Evolutionary conservation across 345 rosid species (phyloP).

Genomic region (Chamaenerion angustifolium): DNA sequence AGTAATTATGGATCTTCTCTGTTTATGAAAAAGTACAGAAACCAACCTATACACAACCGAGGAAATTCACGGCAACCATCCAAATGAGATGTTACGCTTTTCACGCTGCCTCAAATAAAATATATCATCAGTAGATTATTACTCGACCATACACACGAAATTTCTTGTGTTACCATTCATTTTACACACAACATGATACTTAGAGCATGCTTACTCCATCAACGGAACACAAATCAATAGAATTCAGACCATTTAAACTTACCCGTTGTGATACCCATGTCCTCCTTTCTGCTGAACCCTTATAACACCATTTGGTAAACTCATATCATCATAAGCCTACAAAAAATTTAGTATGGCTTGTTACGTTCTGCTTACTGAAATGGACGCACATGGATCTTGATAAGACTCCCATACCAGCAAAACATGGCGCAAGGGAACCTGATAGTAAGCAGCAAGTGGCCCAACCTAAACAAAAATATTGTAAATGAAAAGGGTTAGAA

Average conservation of each 20-base stretch:
- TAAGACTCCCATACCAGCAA: slow-evolving; percentile 38
- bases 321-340: slow-evolving; percentile 81
- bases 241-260: slow-evolving; percentile 5
- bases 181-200: too few species aligned
- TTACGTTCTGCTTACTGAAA: not conserved
- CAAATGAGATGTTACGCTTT: slow-evolving; percentile 63
- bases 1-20: not conserved
- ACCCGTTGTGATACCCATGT: slow-evolving; percentile 89
- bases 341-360: not conserved
- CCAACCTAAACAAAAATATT: slow-evolving; percentile 45
- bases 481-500: slow-evolving; percentile 6
- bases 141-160: too few species aligned
- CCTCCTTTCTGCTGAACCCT: slow-evolving; percentile 84
- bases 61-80: slow-evolving; percentile 66
- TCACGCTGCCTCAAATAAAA: slow-evolving; percentile 42
- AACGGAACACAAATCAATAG: too few species aligned
- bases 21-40: not conserved
- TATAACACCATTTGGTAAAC: slow-evolving; percentile 78
- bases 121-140: not conserved
- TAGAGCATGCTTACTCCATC: too few species aligned
- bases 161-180: too few species aligned
- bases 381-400: not conserved
- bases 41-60: slow-evolving; percentile 59
- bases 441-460: slow-evolving; percentile 82
- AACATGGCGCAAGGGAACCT: slow-evolving; percentile 79